Conservation (phyloP, 2,329 filamentous ascomycete genomes). For the Westerdykella aurantiaca region DNA sequence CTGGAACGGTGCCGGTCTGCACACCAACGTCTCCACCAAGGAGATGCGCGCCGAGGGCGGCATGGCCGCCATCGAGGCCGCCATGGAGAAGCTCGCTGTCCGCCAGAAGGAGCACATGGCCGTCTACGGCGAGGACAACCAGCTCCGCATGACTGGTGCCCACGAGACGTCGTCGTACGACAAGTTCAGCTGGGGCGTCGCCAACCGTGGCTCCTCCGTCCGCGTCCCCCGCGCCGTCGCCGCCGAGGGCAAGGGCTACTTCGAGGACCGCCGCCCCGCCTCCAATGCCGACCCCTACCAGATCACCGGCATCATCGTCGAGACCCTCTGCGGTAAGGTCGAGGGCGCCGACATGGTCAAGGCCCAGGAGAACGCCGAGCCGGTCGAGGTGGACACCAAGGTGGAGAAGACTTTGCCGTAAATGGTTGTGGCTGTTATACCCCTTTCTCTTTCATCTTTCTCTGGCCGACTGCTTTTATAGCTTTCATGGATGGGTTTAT, state of each 20-base stretch:
- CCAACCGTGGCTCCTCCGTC: constrained; percentile 91
- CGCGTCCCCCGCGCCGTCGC: constrained; percentile 83
- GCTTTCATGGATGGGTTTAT: neutral
- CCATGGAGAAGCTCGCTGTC: constrained; percentile 55
- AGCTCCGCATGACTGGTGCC: constrained; percentile 81
- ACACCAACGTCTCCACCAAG: constrained; percentile 88
- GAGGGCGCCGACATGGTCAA: constrained; percentile 44
- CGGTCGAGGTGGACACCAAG: constrained; percentile 30
- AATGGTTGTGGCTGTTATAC: neutral
- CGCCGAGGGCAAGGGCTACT: constrained; percentile 89
- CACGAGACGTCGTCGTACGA: constrained; percentile 96
- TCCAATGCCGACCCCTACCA: constrained; percentile 87
- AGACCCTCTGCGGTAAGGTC: constrained; percentile 54
- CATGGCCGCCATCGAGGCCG: constrained; percentile 84
- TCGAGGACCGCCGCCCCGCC: constrained; percentile 64
- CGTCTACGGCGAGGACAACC: constrained; percentile 95
- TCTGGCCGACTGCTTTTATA: neutral
- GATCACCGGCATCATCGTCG: constrained; percentile 73
- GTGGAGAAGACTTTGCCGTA: neutral
- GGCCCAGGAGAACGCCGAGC: constrained; percentile 33
- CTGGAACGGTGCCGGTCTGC: constrained; percentile 95
- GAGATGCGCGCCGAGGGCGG: constrained; percentile 86
- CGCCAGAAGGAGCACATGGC: constrained; percentile 61
- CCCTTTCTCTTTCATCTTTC: neutral
- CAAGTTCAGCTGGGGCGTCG: constrained; percentile 87